Evolutionary conservation across 768 basidiomycete genomes (phyloP).

Genomic region (Suillus plorans): DNA sequence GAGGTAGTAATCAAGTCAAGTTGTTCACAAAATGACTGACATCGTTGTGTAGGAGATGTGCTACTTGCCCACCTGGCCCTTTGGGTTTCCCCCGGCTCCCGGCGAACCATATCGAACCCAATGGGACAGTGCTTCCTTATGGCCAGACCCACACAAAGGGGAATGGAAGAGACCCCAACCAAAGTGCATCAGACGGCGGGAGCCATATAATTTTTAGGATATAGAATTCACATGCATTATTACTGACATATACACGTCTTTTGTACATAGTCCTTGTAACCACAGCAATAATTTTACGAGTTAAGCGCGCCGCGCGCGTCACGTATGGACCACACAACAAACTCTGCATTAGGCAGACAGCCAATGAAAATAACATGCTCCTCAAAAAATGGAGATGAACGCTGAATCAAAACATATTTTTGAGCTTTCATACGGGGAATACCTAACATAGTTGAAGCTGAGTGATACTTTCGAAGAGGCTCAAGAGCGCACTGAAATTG

Average conservation of each 20-base stretch:
- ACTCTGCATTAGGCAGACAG: no score
- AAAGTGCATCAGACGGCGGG: slow-evolving; percentile 16
- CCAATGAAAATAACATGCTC: no score
- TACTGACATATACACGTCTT: neutral
- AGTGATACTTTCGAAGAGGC: no score
- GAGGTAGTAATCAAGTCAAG: slow-evolving; percentile 7
- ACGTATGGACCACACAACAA: no score
- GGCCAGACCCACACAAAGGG: neutral
- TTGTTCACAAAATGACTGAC: neutral
- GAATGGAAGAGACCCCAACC: slow-evolving; percentile 28
- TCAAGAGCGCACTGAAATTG: no score
- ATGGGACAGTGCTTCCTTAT: no score
- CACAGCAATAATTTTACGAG: neutral
- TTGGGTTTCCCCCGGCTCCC: slow-evolving; percentile 8
- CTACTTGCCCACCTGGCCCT: slow-evolving; percentile 25
- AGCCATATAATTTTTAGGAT: slow-evolving; percentile 9
- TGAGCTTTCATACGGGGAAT: no score
- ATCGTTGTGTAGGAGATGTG: slow-evolving; percentile 21
- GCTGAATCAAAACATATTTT: no score
- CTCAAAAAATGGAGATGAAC: no score
- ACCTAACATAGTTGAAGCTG: no score
- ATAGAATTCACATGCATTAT: no score
- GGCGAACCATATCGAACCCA: no score
- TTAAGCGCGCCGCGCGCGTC: slow-evolving; percentile 20
- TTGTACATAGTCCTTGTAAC: neutral